Percentiles rank a stretch among this genome's conserved stretches.
Conservation (phyloP, 2,329 filamentous ascomycete species). For the Dothiorella sarmentorum region DNA sequence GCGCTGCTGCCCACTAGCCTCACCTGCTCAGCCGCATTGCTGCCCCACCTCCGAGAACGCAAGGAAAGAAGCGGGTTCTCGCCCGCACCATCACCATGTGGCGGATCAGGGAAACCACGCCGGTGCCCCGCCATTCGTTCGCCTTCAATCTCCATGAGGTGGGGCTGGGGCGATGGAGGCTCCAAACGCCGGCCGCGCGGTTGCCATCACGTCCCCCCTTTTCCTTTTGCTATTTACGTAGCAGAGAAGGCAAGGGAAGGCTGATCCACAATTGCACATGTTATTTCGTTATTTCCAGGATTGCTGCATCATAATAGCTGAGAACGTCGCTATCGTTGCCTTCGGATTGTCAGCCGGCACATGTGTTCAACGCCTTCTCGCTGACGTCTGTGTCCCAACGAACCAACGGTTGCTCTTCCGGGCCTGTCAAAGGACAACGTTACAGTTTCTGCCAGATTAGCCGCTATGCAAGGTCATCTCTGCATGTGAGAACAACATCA, state of each 20-base stretch:
- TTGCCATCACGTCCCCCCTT: not conserved
- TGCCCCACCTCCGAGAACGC: constrained; percentile 3
- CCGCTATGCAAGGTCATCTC: not conserved
- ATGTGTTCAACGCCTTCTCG: not conserved
- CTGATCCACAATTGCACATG: not conserved
- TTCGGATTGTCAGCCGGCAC: too few species aligned
- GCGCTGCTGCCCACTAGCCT: not conserved
- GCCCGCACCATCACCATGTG: too few species aligned
- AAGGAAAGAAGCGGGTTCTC: not conserved
- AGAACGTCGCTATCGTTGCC: too few species aligned
- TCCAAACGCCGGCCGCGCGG: not conserved
- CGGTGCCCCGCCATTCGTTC: not conserved
- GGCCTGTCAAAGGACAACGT: too few species aligned
- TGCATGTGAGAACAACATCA: constrained; percentile 1
- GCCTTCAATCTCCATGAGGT: too few species aligned
- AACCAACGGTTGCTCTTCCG: too few species aligned
- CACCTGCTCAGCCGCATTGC: not conserved
- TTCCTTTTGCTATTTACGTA: not conserved
- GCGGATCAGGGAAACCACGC: not conserved
- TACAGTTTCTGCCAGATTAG: too few species aligned
- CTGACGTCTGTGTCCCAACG: constrained; percentile 12
- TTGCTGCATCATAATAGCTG: constrained; percentile 7
- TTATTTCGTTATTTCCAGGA: not conserved
- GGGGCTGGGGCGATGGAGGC: too few species aligned
- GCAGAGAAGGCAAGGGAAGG: not conserved